Percentiles rank a stretch among this genome's conserved stretches.
phyloP scores from a whole-genome alignment of 805 yeast genomes.

The Saturnispora mendoncae region DNA sequence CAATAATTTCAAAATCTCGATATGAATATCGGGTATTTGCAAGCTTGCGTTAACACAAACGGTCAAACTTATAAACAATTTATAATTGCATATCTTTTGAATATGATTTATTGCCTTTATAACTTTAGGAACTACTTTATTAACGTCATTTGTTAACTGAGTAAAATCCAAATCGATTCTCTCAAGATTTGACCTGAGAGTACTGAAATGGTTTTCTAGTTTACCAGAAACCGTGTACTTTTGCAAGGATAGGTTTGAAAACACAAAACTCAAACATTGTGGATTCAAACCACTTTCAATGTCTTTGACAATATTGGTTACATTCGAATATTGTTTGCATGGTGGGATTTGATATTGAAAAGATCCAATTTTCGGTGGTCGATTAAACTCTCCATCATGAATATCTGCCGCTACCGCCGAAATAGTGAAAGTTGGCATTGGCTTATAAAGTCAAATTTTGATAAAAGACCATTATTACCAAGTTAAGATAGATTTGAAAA shows the following conservation, averaged over 20 bases:
- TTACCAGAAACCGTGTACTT: neutral
- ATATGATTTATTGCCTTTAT: slow-evolving; percentile 2
- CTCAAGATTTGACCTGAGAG: neutral
- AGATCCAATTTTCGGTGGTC: neutral
- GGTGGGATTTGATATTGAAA: slow-evolving; percentile 7
- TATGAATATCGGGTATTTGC: neutral
- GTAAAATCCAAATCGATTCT: slow-evolving; percentile 7
- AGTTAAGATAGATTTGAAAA: no score
- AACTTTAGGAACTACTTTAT: slow-evolving; percentile 1
- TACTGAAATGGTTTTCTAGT: neutral
- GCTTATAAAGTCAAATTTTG: neutral
- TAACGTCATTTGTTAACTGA: neutral
- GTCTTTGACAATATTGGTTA: neutral
- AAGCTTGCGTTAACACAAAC: neutral
- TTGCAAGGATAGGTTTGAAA: slow-evolving; percentile 2
- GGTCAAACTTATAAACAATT: neutral
- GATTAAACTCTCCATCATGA: neutral
- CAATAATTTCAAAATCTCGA: neutral
- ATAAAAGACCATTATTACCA: no score
- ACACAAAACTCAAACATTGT: slow-evolving; percentile 2
- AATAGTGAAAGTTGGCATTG: slow-evolving; percentile 5
- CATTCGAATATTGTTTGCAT: neutral
- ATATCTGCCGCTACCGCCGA: slow-evolving; percentile 1
- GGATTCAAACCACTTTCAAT: slow-evolving; percentile 2
- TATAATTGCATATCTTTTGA: neutral